A percentile compares a stretch with the other conserved stretches of the same genome.
Evolutionary conservation across 495 filamentous ascomycete species (phyloP).

Genomic region (Rhizodiscina lignyota): DNA sequence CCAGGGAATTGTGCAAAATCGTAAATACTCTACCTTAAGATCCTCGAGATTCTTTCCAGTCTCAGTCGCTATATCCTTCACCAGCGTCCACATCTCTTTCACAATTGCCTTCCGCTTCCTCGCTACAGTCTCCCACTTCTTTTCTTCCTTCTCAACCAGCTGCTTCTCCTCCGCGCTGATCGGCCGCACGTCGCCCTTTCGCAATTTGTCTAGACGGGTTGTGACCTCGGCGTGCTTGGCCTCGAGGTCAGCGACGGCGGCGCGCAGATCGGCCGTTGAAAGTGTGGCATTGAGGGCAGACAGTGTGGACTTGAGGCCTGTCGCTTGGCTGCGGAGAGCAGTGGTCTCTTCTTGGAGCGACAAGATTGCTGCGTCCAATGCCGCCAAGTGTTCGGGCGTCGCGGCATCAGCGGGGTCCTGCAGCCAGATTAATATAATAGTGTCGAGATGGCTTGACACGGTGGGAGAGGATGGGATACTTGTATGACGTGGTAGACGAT

Average conservation of each 20-base stretch:
- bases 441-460: not conserved
- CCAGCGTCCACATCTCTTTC: constrained; percentile 17
- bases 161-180: constrained; percentile 31
- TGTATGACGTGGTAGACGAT: constrained; percentile 45
- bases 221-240: constrained; percentile 26
- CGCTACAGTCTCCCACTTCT: constrained; percentile 32
- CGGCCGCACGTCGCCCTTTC: constrained; percentile 22
- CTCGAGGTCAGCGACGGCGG: constrained; percentile 27
- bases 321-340: constrained; percentile 31
- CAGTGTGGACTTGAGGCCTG: constrained; percentile 32
- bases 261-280: constrained; percentile 33
- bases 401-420: constrained; percentile 26
- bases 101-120: constrained; percentile 29
- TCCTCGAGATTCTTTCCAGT: constrained; percentile 10
- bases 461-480: constrained; percentile 7
- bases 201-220: constrained; percentile 24
- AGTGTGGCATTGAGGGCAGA: constrained; percentile 30
- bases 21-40: too few relatives aligned
- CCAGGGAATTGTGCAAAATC: too few relatives aligned
- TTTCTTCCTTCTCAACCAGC: constrained; percentile 30
- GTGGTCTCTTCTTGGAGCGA: constrained; percentile 32
- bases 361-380: constrained; percentile 33
- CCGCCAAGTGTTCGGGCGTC: constrained; percentile 27
- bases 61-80: constrained; percentile 12
- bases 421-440: not conserved